Percentiles rank a stretch among this genome's conserved stretches.
These are phyloP conservation scores for Clausena lansium DNA, from an alignment of 345 rosid genomes.

Conservation along the genomic window DNA sequence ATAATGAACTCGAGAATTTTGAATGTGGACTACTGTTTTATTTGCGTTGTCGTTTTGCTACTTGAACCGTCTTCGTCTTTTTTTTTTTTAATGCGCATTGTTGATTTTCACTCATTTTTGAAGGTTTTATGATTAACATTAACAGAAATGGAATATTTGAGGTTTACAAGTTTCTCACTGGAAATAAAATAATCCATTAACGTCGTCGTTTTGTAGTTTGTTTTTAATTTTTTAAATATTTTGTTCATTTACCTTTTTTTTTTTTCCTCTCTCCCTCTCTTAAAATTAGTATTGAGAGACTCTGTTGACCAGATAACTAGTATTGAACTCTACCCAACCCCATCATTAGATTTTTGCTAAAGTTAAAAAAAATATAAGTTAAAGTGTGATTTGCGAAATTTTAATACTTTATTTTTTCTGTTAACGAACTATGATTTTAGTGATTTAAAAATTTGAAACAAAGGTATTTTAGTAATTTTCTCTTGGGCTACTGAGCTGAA, in stretches of 20 bases:
- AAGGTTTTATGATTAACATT: neutral
- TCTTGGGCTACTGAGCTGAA: neutral
- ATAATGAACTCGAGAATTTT: neutral
- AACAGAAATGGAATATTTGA: neutral
- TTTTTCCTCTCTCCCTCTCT: neutral
- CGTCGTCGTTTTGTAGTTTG: neutral
- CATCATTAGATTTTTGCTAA: neutral
- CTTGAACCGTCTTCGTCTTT: neutral
- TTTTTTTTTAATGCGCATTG: neutral
- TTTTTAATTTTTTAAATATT: neutral
- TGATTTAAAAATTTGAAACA: neutral
- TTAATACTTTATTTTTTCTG: neutral
- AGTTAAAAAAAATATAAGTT: neutral
- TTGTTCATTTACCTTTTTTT: neutral
- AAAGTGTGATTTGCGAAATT: neutral
- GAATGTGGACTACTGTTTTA: constrained; percentile 5
- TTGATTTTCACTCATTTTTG: neutral
- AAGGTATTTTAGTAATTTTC: neutral
- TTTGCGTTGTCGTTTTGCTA: constrained; percentile 1
- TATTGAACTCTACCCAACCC: neutral
- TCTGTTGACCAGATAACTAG: neutral
- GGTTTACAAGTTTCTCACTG: neutral
- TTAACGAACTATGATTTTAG: neutral
- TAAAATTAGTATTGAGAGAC: neutral
- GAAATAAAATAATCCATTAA: neutral